Base-by-base conservation (phyloP, 495 filamentous ascomycete genomes). In the Penicillium bovifimosum region DNA sequence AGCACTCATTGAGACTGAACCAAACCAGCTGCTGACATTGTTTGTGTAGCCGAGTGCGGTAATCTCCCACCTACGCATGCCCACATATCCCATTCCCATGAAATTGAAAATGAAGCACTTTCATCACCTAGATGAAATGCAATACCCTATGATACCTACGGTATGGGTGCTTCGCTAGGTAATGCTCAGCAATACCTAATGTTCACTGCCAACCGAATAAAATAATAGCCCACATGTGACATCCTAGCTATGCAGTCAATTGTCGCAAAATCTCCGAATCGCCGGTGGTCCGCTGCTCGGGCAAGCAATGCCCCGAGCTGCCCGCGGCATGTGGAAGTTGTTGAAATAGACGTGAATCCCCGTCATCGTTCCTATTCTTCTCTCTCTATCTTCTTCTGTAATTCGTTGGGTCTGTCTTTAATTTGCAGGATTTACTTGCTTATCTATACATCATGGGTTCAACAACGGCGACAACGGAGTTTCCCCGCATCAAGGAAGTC, bases 401-500 rank as follows among this genome's bases (percentile, higher is more conserved):
- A 32, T n/a, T 20, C n/a, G 10, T 28, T 32, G 27, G 32, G 16
- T 49, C 20, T 44, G 20, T 47, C 31, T 17, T 20, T 47, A 5
- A 6, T n/a, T 34, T 41, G 10, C 14, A 9, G 5, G 11, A 11
- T 17, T 39, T 53, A 17, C 27, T 29, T 17, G 36, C 34, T 29
- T 16, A 41, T 50, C 16, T 11, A 38, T 42, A 34, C 60, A 67
- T 33, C 52, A 77, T 76, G 74, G 62, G 63, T 55, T 68, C 67
- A 18, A 56, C 56, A 40, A 45, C 56, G 1, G 47, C 67, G 16
- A 56, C 56, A 40, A 45, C 56, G 1, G 47, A 66, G 33, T 76
- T 77, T 45, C 74, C 74, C 58, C 67, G 66, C 57, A 95, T 96
- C 70, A 90, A 90, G 68, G 80, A 81, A 61, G 74, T 96, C 52